Evolutionary conservation across 495 filamentous ascomycete genomes (phyloP).

Genomic region (Hypomontagnella submonticulosa): DNA sequence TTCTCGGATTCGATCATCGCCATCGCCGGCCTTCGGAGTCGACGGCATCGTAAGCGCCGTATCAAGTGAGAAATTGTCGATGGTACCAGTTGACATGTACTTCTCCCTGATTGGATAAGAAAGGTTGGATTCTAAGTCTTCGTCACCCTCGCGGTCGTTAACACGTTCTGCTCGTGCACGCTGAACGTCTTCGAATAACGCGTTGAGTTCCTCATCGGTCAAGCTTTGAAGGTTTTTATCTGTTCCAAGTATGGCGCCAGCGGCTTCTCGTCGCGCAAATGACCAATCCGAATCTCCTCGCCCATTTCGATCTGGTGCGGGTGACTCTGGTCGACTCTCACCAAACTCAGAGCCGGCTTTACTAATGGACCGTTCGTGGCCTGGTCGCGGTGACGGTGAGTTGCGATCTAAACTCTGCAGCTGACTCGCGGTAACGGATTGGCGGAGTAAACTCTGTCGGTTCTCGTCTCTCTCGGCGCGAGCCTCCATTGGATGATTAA

Average conservation of each 20-base stretch:
- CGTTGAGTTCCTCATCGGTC: slow-evolving; percentile 93
- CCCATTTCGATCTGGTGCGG: slow-evolving; percentile 73
- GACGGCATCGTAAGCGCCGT: slow-evolving; percentile 94
- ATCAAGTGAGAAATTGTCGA: slow-evolving; percentile 97
- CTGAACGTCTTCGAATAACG: slow-evolving; percentile 95
- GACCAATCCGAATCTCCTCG: slow-evolving; percentile 92
- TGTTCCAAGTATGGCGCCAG: slow-evolving; percentile 86
- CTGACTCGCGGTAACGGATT: slow-evolving; percentile 86
- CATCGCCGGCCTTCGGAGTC: slow-evolving; percentile 82
- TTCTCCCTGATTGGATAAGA: slow-evolving; percentile 93
- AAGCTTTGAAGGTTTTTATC: slow-evolving; percentile 90
- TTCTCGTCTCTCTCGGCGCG: slow-evolving; percentile 87
- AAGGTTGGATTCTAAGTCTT: slow-evolving; percentile 88
- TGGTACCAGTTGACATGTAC: slow-evolving; percentile 93
- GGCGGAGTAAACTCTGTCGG: slow-evolving; percentile 80
- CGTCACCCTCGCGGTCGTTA: slow-evolving; percentile 78
- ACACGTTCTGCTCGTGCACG: slow-evolving; percentile 84
- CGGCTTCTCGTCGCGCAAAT: slow-evolving; percentile 91
- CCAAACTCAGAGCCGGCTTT: slow-evolving; percentile 74
- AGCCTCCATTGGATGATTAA: slow-evolving; percentile 98
- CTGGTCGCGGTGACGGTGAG: slow-evolving; percentile 69
- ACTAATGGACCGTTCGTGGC: slow-evolving; percentile 81
- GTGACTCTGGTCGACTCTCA: slow-evolving; percentile 80
- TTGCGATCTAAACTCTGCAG: slow-evolving; percentile 62
- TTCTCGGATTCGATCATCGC: slow-evolving; percentile 75